These are phyloP conservation scores for Globisporangium sylvaticum DNA, from an alignment of 352 stramenopile genomes.

Conservation along the genomic window DNA sequence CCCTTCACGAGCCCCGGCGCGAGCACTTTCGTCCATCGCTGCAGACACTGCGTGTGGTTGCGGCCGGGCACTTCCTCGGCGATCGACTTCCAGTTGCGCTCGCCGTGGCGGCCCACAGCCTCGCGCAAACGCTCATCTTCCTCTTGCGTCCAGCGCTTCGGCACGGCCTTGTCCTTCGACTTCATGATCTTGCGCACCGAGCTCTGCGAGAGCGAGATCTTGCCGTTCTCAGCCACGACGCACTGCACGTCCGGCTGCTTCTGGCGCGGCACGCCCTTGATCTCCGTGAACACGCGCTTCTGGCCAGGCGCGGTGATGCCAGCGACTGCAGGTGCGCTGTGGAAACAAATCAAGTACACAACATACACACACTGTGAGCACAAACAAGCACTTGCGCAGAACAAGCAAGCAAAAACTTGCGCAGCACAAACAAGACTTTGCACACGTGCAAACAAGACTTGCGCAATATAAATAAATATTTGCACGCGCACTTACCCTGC, in stretches of 20 bases:
- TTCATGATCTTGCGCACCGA: conserved; percentile 74
- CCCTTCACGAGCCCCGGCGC: conserved; percentile 94
- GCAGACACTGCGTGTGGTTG: conserved; percentile 89
- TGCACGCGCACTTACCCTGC: conserved; percentile 9
- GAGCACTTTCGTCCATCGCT: conserved; percentile 91
- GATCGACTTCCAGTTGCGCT: conserved; percentile 88
- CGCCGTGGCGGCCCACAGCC: conserved; percentile 70
- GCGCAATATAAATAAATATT: not conserved
- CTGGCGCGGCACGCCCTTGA: conserved; percentile 77
- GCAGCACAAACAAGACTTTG: not conserved
- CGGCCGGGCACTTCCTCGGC: conserved; percentile 78
- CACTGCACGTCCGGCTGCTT: conserved; percentile 74
- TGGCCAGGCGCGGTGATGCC: conserved; percentile 22
- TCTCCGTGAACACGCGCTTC: conserved; percentile 80
- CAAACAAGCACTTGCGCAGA: not conserved
- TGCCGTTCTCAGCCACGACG: conserved; percentile 32
- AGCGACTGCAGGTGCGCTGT: conserved; percentile 1
- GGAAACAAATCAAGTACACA: not conserved
- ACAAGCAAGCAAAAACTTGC: not conserved
- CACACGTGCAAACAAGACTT: not conserved
- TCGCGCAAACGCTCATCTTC: conserved; percentile 78
- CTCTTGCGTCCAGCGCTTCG: conserved; percentile 74
- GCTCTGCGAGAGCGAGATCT: conserved; percentile 42
- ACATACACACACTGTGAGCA: not conserved
- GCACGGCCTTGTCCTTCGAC: conserved; percentile 79